phyloP scores from a whole-genome alignment of 2,329 filamentous ascomycete genomes.

The Aspergillus sp. region DNA sequence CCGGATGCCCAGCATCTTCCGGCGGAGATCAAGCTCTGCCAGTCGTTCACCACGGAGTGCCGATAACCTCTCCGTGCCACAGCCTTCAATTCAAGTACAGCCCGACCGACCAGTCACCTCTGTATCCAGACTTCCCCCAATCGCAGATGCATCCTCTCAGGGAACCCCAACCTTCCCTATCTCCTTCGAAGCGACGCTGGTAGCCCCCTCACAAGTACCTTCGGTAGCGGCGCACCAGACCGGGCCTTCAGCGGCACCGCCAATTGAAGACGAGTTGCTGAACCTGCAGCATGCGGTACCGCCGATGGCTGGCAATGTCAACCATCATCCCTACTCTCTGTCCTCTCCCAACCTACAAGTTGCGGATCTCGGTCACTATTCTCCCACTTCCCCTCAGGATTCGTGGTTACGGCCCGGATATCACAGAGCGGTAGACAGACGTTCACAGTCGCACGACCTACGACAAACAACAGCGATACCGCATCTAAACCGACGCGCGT shows the following conservation, averaged over 20 bases:
- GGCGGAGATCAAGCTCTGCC: conserved; percentile 9
- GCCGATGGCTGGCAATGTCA: conserved; percentile 10
- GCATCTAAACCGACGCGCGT: conserved; percentile 26
- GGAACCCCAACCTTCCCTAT: background rate
- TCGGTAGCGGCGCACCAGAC: background rate
- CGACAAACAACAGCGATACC: conserved; percentile 9
- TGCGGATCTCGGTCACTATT: conserved; percentile 19
- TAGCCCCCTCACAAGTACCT: background rate
- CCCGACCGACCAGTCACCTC: background rate
- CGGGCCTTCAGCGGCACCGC: background rate
- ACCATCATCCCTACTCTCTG: conserved; percentile 31
- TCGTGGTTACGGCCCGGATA: conserved; percentile 16
- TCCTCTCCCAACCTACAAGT: conserved; percentile 35
- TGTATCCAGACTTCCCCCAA: background rate
- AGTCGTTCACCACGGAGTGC: conserved; percentile 2
- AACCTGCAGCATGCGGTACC: conserved; percentile 13
- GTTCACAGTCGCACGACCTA: conserved; percentile 20
- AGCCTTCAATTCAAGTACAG: conserved; percentile 1
- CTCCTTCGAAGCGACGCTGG: background rate
- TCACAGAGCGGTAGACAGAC: conserved; percentile 12
- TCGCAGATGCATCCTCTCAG: background rate
- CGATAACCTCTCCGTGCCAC: conserved; percentile 4
- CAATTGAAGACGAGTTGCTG: conserved; percentile 1
- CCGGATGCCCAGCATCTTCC: conserved; percentile 13
- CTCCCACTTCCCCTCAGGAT: conserved; percentile 18